phyloP scores from a whole-genome alignment of 495 filamentous ascomycete species.

The Tuber umbilicatum region DNA sequence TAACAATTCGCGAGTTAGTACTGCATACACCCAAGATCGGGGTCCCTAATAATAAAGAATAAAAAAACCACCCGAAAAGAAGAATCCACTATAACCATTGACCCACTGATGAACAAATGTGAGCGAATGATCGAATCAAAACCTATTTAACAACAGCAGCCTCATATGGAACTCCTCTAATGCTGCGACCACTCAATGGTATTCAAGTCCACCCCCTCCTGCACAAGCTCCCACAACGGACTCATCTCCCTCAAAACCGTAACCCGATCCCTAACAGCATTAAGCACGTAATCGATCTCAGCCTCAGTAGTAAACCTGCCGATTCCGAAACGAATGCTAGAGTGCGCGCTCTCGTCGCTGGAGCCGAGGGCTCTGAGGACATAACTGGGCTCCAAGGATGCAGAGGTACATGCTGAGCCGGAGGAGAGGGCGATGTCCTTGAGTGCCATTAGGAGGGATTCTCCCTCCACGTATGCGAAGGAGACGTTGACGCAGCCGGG shows the following conservation, averaged over 20 bases:
- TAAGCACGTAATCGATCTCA: slow-evolving; percentile 96
- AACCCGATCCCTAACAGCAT: slow-evolving; percentile 84
- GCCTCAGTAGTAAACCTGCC: slow-evolving; percentile 90
- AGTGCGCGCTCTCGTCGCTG: slow-evolving; percentile 95
- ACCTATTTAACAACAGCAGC: not conserved
- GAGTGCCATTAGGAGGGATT: slow-evolving; percentile 94
- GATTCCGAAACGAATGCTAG: slow-evolving; percentile 95
- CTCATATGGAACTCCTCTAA: slow-evolving; percentile 42
- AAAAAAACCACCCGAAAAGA: not conserved
- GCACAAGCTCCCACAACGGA: slow-evolving; percentile 95
- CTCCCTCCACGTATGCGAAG: slow-evolving; percentile 96
- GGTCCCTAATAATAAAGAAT: not conserved
- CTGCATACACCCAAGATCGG: no score
- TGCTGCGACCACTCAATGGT: slow-evolving; percentile 98
- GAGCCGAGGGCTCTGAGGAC: slow-evolving; percentile 87
- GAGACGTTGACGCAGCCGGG: slow-evolving; percentile 97
- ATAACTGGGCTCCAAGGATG: slow-evolving; percentile 92
- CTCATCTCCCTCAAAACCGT: slow-evolving; percentile 90
- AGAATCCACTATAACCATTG: not conserved
- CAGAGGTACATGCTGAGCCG: slow-evolving; percentile 93
- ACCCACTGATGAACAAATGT: not conserved
- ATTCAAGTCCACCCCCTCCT: slow-evolving; percentile 90
- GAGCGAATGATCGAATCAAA: not conserved
- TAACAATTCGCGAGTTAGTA: no score
- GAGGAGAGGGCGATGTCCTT: slow-evolving; percentile 98